Evolutionary conservation across 2,329 filamentous ascomycete genomes (phyloP).

Genomic region (Beauveria pseudobassiana): DNA sequence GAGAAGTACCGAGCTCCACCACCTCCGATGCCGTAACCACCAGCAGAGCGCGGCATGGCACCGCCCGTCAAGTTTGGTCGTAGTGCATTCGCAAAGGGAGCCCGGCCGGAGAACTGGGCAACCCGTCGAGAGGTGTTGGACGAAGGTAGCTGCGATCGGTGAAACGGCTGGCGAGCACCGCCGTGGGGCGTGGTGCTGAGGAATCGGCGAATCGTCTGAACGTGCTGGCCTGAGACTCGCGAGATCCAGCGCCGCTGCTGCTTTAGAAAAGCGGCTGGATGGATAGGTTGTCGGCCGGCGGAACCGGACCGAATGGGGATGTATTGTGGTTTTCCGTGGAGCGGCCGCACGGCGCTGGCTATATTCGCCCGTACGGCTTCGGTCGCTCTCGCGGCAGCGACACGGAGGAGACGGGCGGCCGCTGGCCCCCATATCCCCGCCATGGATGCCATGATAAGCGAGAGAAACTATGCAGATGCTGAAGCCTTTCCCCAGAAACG

Average conservation of each 20-base stretch:
- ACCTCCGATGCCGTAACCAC: constrained; percentile 73
- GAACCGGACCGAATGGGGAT: constrained; percentile 33
- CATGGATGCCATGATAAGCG: constrained; percentile 43
- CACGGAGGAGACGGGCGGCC: constrained; percentile 47
- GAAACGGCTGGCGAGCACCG: constrained; percentile 25
- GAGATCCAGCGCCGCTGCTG: constrained; percentile 46
- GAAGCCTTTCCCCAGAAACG: constrained; percentile 15
- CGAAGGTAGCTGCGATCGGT: constrained; percentile 41
- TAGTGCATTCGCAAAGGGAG: constrained; percentile 81
- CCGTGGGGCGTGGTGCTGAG: constrained; percentile 33
- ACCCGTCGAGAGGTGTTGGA: constrained; percentile 44
- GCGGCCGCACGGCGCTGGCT: constrained; percentile 34
- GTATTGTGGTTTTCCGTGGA: constrained; percentile 39
- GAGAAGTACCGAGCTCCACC: constrained; percentile 84
- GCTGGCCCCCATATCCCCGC: constrained; percentile 51
- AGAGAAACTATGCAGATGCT: constrained; percentile 15
- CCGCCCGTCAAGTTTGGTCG: constrained; percentile 90
- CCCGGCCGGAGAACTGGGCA: constrained; percentile 60
- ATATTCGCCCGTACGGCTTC: constrained; percentile 45
- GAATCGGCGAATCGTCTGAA: constrained; percentile 43
- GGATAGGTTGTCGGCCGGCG: constrained; percentile 42
- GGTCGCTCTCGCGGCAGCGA: constrained; percentile 43
- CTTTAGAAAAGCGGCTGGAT: constrained; percentile 45
- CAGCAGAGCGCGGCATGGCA: constrained; percentile 72
- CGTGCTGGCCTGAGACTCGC: constrained; percentile 32